Conservation (phyloP, 2,329 filamentous ascomycete species). For the Podosphaera xanthii region DNA sequence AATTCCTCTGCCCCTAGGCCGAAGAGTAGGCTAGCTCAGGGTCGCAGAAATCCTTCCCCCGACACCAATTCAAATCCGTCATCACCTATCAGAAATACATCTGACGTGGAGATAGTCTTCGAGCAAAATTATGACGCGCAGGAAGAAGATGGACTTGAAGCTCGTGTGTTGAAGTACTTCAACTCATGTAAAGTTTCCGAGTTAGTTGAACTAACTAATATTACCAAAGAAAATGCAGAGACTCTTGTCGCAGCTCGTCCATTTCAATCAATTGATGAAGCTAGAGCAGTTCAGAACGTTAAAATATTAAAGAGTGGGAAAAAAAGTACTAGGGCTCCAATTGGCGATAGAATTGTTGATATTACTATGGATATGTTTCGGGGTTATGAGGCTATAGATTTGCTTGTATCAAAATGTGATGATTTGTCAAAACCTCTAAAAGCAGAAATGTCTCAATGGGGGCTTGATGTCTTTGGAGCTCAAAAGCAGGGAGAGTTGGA, state of each 20-base stretch:
- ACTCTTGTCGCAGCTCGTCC: slow-evolving; percentile 52
- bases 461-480: slow-evolving; percentile 37
- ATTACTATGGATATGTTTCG: slow-evolving; percentile 49
- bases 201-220: slow-evolving; percentile 59
- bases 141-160: slow-evolving; percentile 23
- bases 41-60: slow-evolving; percentile 13
- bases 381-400: slow-evolving; percentile 64
- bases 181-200: slow-evolving; percentile 57
- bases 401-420: slow-evolving; percentile 57
- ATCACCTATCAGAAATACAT: slow-evolving; percentile 11
- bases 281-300: slow-evolving; percentile 38
- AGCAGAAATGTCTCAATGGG: slow-evolving; percentile 43
- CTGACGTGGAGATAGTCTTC: slow-evolving; percentile 13
- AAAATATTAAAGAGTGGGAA: slow-evolving; percentile 25
- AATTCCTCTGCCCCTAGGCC: slow-evolving; percentile 11
- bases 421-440: slow-evolving; percentile 43
- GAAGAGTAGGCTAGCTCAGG: slow-evolving; percentile 15
- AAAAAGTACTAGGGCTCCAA: slow-evolving; percentile 23
- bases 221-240: slow-evolving; percentile 45
- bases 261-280: slow-evolving; percentile 41
- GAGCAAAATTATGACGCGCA: slow-evolving; percentile 6
- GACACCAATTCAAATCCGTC: neutral
- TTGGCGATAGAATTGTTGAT: slow-evolving; percentile 45
- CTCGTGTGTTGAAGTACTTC: slow-evolving; percentile 52
- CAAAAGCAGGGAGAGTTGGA: slow-evolving; percentile 35